Evolutionary conservation across 768 basidiomycete genomes (phyloP), one percentile per base, ranked within the genome.

Genomic region (Boletus eberwhitei): DNA sequence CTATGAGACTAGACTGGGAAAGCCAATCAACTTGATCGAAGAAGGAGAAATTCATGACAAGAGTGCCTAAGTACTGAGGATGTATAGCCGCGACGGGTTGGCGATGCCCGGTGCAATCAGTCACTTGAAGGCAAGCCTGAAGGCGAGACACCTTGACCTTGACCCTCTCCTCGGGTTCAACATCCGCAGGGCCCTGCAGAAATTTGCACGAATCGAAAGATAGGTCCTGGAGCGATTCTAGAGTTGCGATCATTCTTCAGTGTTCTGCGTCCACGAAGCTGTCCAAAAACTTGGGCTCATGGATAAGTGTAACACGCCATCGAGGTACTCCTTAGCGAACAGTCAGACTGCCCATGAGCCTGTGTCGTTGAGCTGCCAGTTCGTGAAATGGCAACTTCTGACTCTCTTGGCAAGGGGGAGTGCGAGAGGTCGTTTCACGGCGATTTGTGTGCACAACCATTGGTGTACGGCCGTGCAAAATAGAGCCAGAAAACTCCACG

Each of bases 401-500:
- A 77, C 72, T 24, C 65, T 57, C 38, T 57, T 52, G 5, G 72
- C 68, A 11, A 77, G 52, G 2, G 68, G 61, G 19, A 57, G 58
- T 2, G 72, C 71, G 8, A 67, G 64, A 35, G 69, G 64, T 24
- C 66, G 47, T 29, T 61, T 57, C 19, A 53, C 67, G 5, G 61
- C 52, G 8, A 75, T 52, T 4, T 60, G 67, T 26, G 66, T 49
- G 48, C 69, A 76, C 47, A 73, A 67, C n/a, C n/a, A n/a, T n/a
- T n/a, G n/a, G n/a, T n/a, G n/a, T n/a, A n/a, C n/a, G n/a, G n/a
- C n/a, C n/a, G n/a, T n/a, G n/a, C n/a, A n/a, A n/a, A 13, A 74
- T 61, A 19, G 55, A 39, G 4, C 65, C 57, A 17, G 43, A 52
- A 41, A 63, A 54, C 5, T 57, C 37, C 16, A 80, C n/a, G 4